These are phyloP conservation scores for Pythium biforme DNA, from an alignment of 352 stramenopile genomes.

Conservation along the genomic window DNA sequence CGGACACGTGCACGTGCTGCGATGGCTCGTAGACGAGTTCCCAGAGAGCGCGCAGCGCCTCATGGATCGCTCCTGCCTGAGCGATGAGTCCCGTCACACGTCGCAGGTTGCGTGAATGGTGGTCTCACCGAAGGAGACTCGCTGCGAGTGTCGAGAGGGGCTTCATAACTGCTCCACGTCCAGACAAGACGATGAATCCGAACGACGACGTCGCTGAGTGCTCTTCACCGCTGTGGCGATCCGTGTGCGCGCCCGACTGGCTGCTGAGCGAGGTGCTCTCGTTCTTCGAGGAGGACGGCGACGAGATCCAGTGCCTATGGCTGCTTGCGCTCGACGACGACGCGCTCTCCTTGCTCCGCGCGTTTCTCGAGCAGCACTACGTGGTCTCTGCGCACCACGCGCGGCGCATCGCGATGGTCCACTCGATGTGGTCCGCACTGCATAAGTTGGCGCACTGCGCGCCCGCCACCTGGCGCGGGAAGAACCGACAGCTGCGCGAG, in stretches of 20 bases:
- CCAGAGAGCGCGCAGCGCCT: too few species aligned
- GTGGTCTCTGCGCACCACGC: background rate
- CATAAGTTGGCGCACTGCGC: background rate
- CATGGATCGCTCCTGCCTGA: too few species aligned
- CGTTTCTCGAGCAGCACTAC: background rate
- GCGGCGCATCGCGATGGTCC: background rate
- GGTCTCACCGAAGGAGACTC: too few species aligned
- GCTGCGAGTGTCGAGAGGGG: too few species aligned
- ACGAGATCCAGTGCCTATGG: background rate
- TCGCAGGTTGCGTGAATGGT: too few species aligned
- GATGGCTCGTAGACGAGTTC: background rate
- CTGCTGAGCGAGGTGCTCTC: background rate
- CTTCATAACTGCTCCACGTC: too few species aligned
- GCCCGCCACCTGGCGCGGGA: background rate
- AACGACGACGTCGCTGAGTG: too few species aligned
- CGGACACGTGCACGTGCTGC: background rate
- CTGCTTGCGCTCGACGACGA: background rate
- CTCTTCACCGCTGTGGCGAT: too few species aligned
- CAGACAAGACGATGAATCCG: too few species aligned
- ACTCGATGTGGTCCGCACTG: constrained; percentile 1
- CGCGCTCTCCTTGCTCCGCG: background rate
- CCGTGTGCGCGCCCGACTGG: background rate
- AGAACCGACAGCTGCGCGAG: background rate
- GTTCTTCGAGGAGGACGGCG: background rate
- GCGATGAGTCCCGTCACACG: too few species aligned